Base-by-base conservation (phyloP, 371 early-diverging fungal species). In the Mortierella sp. region DNA sequence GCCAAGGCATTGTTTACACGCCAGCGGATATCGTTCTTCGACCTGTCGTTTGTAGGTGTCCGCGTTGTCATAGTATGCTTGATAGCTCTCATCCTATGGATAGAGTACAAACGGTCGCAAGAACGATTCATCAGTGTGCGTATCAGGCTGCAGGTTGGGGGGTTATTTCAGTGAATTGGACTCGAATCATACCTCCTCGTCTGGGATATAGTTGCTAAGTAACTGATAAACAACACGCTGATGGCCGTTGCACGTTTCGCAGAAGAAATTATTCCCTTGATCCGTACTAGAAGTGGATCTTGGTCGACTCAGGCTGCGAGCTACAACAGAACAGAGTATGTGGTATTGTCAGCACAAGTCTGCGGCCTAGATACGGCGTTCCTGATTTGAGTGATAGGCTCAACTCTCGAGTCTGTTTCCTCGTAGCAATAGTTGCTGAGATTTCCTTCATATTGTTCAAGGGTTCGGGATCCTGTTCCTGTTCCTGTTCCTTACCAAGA, bases 201-300 rank as follows among this genome's bases (percentile, higher is more conserved):
- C 78, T 19, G 78, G 78, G 12, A 76, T 69, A 26, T 70, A 76
- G 52, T 65, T 70, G 60, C 78, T 70, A 16, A 76, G 38, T 2
- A 76, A 51, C n/a, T 76, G 78, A 47, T 76, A 76, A 2, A 70
- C 66, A 21, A 76, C 66, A 10, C 78, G 58, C 28, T 76, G 78
- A 27, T 76, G 66, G 0, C 66, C 56, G 38, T 61, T 69, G 39
- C 78, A 76, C 31, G 56, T 70, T 6, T 70, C 71, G 27, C 78
- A 76, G 49, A 76, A 76, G n/a, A 76, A 18, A 10, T 62, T 62
- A 23, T 60, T 57, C 45, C 38, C 50, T 5, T 41, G 6, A 14
- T 34, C n/a, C 2, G 3, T 23, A 1, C 50, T 27, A 31, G 48
- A 12, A 9, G 19, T 53, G 10, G 56, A 38, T 21, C 39, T 30